phyloP scores from a whole-genome alignment of 176 grass and related monocot genomes.

The Carex pumila region DNA sequence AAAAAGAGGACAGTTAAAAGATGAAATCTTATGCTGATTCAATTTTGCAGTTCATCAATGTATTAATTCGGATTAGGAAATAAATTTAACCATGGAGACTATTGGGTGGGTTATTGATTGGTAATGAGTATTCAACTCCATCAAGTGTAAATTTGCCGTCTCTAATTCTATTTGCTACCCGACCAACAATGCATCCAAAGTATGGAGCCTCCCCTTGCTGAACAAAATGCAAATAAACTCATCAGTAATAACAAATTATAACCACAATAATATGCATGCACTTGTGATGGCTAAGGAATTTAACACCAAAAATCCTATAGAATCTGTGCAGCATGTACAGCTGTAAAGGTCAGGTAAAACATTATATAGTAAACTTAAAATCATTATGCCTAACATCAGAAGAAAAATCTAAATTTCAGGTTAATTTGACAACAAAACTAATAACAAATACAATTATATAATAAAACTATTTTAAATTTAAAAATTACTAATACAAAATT shows the following conservation, averaged over 20 bases:
- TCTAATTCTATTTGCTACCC: slow-evolving; percentile 88
- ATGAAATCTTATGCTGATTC: neutral
- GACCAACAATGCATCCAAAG: slow-evolving; percentile 95
- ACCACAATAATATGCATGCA: neutral
- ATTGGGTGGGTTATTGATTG: slow-evolving; percentile 68
- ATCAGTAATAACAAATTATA: neutral
- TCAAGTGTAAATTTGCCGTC: slow-evolving; percentile 50
- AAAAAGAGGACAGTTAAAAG: neutral
- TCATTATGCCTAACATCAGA: neutral
- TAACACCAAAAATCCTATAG: too few species aligned
- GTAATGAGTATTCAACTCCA: slow-evolving; percentile 51
- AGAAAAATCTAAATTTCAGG: neutral
- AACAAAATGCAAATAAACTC: neutral
- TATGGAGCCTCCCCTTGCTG: slow-evolving; percentile 63
- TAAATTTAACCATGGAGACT: slow-evolving; percentile 61
- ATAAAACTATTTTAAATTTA: neutral
- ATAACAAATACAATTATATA: neutral
- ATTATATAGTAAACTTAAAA: neutral
- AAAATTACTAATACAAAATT: neutral
- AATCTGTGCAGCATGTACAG: neutral
- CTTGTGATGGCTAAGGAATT: too few species aligned
- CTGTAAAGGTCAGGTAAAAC: neutral
- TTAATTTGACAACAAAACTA: neutral
- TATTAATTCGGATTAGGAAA: slow-evolving; percentile 7
- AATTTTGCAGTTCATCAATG: neutral